Percentiles rank a stretch among this genome's conserved stretches.
phyloP scores from a whole-genome alignment of 2,329 filamentous ascomycete species.

The Epichloe scottii region DNA sequence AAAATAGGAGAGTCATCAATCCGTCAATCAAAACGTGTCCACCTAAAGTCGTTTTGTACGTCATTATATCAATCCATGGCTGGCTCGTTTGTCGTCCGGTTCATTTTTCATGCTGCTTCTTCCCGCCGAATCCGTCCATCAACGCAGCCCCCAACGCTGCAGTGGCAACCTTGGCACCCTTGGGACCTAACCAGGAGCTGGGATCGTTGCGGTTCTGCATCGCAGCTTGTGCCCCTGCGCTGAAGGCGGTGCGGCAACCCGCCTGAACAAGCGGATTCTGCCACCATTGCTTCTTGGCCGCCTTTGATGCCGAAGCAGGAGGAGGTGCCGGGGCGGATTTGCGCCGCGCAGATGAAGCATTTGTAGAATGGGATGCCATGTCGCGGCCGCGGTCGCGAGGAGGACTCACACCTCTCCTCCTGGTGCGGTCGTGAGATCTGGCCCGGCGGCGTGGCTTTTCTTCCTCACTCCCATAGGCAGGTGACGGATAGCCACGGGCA shows the following conservation, averaged over 20 bases:
- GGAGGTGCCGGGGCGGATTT: conserved; percentile 7
- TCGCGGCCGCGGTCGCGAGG: conserved; percentile 11
- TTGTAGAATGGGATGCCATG: conserved; percentile 4
- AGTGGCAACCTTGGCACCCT: conserved; percentile 35
- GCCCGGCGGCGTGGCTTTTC: conserved; percentile 10
- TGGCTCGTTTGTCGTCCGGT: neutral
- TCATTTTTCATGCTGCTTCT: neutral
- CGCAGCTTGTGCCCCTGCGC: conserved; percentile 35
- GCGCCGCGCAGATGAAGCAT: conserved; percentile 7
- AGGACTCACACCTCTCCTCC: conserved; percentile 10
- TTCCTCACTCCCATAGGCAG: conserved; percentile 11
- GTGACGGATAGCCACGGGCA: conserved; percentile 1
- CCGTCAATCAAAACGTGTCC: neutral
- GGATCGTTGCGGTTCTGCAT: conserved; percentile 32
- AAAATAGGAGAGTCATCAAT: no score
- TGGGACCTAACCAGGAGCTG: conserved; percentile 34
- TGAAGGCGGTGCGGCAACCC: conserved; percentile 33
- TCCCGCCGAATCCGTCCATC: conserved; percentile 32
- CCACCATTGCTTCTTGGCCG: conserved; percentile 21
- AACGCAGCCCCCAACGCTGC: conserved; percentile 36
- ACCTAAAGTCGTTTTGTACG: neutral
- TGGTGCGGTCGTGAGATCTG: conserved; percentile 13
- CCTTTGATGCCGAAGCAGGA: conserved; percentile 12
- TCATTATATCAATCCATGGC: neutral
- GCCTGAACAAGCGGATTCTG: conserved; percentile 25